These are phyloP conservation scores for Suillus cothurnatus DNA, from an alignment of 768 basidiomycete species.

Conservation along the genomic window DNA sequence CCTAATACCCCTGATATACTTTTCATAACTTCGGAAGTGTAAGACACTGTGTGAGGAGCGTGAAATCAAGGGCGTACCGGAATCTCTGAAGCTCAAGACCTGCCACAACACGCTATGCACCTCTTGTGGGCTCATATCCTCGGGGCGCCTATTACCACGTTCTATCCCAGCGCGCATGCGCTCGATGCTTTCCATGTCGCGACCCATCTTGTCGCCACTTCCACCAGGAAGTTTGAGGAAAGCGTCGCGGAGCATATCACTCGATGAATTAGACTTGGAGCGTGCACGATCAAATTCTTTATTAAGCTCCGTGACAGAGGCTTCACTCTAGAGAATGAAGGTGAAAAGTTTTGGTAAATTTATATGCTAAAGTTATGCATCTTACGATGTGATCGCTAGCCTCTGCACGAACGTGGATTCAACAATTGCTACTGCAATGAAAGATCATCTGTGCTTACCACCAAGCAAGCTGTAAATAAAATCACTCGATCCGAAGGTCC, in stretches of 20 bases:
- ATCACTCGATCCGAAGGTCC: constrained; percentile 78
- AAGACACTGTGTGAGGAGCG: not conserved
- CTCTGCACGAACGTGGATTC: constrained; percentile 38
- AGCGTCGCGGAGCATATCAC: constrained; percentile 58
- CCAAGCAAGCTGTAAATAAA: constrained; percentile 79
- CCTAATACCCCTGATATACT: constrained; percentile 76
- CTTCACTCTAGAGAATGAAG: constrained; percentile 39
- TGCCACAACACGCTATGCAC: constrained; percentile 83
- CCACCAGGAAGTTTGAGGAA: constrained; percentile 66
- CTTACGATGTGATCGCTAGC: constrained; percentile 64
- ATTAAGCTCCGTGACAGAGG: constrained; percentile 87
- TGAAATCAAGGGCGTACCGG: constrained; percentile 43
- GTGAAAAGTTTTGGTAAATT: constrained; percentile 1
- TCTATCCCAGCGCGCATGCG: constrained; percentile 61
- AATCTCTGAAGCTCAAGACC: constrained; percentile 83
- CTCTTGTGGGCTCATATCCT: constrained; percentile 89
- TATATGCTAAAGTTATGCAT: not conserved
- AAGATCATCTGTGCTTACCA: constrained; percentile 43
- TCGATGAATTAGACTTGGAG: constrained; percentile 43
- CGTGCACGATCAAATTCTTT: constrained; percentile 73
- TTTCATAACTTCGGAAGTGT: constrained; percentile 55
- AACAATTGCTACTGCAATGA: not conserved
- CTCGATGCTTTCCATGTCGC: constrained; percentile 76
- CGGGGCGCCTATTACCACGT: constrained; percentile 68
- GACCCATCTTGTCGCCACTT: constrained; percentile 58